Conservation (phyloP, 257 asterid genomes). For the Nicotiana noctiflora region DNA sequence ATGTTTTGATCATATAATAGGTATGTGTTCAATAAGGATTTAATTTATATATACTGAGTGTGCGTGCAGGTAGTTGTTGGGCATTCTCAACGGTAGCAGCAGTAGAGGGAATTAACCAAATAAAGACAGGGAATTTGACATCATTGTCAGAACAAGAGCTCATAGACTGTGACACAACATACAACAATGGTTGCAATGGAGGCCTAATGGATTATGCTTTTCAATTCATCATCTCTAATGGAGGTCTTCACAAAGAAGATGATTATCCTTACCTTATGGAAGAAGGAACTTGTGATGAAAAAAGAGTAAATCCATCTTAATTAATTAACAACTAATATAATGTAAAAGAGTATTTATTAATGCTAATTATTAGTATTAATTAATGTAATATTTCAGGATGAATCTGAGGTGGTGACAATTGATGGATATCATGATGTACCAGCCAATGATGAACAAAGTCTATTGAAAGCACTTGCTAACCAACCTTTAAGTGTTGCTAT, state of each 20-base stretch:
- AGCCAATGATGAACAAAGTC: conserved; percentile 25
- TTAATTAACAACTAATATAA: neutral
- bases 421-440: conserved; percentile 38
- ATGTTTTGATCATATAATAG: too few relatives aligned
- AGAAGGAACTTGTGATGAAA: conserved; percentile 34
- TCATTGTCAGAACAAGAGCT: conserved; percentile 37
- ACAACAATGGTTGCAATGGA: conserved; percentile 35
- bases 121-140: conserved; percentile 14
- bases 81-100: conserved; percentile 20
- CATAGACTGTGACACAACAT: conserved; percentile 32
- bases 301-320: conserved; percentile 18
- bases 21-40: too few relatives aligned
- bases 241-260: conserved; percentile 37
- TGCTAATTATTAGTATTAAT: neutral
- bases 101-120: conserved; percentile 18
- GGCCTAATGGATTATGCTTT: conserved; percentile 40
- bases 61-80: conserved; percentile 10
- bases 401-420: conserved; percentile 25
- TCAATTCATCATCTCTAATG: conserved; percentile 22
- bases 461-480: conserved; percentile 37
- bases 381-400: conserved; percentile 18
- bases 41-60: too few relatives aligned
- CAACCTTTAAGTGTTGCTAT: conserved; percentile 40
- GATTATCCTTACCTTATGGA: conserved; percentile 37
- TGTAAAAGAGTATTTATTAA: neutral